Percentiles rank a stretch among this genome's conserved stretches.
phyloP scores from a whole-genome alignment of 2,329 filamentous ascomycete genomes.

The Aspergillus viridinutans region DNA sequence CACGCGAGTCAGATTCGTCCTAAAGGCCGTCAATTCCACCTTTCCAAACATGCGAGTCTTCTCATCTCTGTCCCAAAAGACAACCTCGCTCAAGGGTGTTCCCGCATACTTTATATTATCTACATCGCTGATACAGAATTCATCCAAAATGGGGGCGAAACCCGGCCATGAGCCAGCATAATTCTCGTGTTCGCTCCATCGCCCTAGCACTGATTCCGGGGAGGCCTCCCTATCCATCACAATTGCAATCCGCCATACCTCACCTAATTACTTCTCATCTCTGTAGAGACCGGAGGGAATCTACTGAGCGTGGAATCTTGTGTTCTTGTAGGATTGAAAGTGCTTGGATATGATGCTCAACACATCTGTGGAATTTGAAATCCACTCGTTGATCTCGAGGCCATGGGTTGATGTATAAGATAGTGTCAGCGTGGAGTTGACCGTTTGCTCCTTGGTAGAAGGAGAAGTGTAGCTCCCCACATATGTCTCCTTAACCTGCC shows the following conservation, averaged over 20 bases:
- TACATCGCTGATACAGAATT: conserved; percentile 34
- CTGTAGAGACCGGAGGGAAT: not conserved
- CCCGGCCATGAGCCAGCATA: not conserved
- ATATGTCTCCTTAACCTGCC: conserved; percentile 9
- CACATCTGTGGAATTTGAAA: conserved; percentile 7
- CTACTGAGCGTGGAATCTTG: not conserved
- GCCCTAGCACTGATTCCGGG: not conserved
- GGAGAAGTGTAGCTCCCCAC: conserved; percentile 3
- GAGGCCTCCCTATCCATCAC: conserved; percentile 1
- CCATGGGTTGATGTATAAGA: not conserved
- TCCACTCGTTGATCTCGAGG: conserved; percentile 5
- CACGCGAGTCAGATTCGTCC: conserved; percentile 7
- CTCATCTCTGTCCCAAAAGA: conserved; percentile 31
- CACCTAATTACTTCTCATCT: conserved; percentile 19
- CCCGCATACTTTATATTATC: conserved; percentile 30
- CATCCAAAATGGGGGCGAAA: conserved; percentile 18
- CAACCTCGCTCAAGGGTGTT: conserved; percentile 29
- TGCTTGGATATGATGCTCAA: not conserved
- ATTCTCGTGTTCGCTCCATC: not conserved
- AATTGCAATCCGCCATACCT: conserved; percentile 31
- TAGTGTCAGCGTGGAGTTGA: conserved; percentile 3
- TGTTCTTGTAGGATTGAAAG: not conserved
- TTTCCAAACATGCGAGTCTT: conserved; percentile 6
- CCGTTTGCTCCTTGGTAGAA: not conserved
- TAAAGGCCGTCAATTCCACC: conserved; percentile 32